Evolutionary conservation across 371 early-diverging fungal genomes (phyloP).

Genomic region (Mucor mucedo): DNA sequence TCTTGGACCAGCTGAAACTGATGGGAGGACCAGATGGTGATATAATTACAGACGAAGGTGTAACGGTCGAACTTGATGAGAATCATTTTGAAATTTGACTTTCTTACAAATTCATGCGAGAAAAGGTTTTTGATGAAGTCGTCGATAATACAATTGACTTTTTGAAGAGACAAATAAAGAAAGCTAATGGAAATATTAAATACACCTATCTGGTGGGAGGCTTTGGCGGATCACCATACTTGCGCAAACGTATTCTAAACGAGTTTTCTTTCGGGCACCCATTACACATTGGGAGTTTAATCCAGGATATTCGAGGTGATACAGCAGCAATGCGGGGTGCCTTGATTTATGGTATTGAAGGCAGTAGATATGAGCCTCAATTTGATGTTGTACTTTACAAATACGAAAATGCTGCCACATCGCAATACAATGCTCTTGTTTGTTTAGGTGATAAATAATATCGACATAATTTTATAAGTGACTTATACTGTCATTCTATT

Average conservation of each 20-base stretch:
- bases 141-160: slow-evolving; percentile 11
- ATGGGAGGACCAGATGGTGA: too few relatives aligned
- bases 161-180: slow-evolving; percentile 14
- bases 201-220: slow-evolving; percentile 24
- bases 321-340: slow-evolving; percentile 19
- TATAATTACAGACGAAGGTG: too few relatives aligned
- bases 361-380: slow-evolving; percentile 8
- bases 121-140: slow-evolving; percentile 24
- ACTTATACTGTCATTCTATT: too few relatives aligned
- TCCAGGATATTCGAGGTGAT: not conserved
- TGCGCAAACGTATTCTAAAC: slow-evolving; percentile 2
- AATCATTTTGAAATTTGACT: not conserved
- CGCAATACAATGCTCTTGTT: not conserved
- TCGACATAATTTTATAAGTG: too few relatives aligned
- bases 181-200: not conserved
- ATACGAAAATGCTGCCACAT: not conserved
- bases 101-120: not conserved
- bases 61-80: not conserved
- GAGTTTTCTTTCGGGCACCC: not conserved
- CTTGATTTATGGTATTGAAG: slow-evolving; percentile 11
- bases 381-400: slow-evolving; percentile 4
- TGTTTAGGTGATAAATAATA: slow-evolving; percentile 15
- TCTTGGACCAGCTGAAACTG: too few relatives aligned
- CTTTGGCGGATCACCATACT: slow-evolving; percentile 19
- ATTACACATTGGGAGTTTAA: too few relatives aligned